These are phyloP conservation scores for Botrytis fragariae DNA, from an alignment of 2,329 filamentous ascomycete genomes.

Conservation along the genomic window DNA sequence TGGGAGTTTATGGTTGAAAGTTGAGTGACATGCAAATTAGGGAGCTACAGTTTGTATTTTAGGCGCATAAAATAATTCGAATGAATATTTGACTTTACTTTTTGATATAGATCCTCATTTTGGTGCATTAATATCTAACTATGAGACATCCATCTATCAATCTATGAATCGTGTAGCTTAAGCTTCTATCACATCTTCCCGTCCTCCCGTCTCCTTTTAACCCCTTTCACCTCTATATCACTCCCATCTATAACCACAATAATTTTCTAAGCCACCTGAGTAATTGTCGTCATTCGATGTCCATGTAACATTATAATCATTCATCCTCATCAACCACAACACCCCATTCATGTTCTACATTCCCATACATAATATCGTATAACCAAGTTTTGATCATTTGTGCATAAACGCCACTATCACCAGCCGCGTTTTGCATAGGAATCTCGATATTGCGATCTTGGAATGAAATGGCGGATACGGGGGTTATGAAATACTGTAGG, in stretches of 20 bases:
- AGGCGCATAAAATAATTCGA: slow-evolving; percentile 20
- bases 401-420: slow-evolving; percentile 53
- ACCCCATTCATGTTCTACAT: slow-evolving; percentile 65
- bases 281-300: not conserved
- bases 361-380: slow-evolving; percentile 72
- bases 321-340: slow-evolving; percentile 58
- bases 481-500: slow-evolving; percentile 65
- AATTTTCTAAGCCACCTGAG: not conserved
- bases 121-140: not conserved
- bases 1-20: slow-evolving; percentile 4
- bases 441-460: slow-evolving; percentile 61
- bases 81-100: slow-evolving; percentile 13
- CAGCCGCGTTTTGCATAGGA: slow-evolving; percentile 52
- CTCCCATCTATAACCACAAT: not conserved
- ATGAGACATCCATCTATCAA: not conserved
- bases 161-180: not conserved
- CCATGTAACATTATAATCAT: not conserved
- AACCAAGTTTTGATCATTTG: slow-evolving; percentile 63
- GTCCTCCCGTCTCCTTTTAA: not conserved
- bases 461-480: slow-evolving; percentile 67
- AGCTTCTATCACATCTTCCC: not conserved
- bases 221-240: not conserved
- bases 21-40: slow-evolving; percentile 7
- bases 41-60: slow-evolving; percentile 18
- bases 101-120: not conserved